Percentiles rank a stretch among this genome's conserved stretches.
These are phyloP conservation scores for Lentinula detonsa DNA, from an alignment of 768 basidiomycete genomes.

Conservation along the genomic window DNA sequence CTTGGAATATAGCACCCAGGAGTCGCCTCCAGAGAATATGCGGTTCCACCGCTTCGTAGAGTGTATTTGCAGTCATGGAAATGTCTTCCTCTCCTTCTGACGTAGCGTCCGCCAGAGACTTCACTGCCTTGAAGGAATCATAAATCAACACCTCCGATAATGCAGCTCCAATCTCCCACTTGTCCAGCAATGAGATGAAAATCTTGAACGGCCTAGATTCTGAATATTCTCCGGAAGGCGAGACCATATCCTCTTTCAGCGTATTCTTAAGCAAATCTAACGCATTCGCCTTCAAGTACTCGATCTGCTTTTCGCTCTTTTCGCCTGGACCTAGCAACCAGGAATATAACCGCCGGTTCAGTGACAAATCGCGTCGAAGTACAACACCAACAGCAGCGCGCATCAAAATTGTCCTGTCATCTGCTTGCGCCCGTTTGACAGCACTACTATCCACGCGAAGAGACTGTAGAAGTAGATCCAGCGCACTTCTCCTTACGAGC, in stretches of 20 bases:
- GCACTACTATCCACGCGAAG: conserved; percentile 69
- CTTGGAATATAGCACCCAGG: conserved; percentile 47
- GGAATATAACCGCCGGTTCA: conserved; percentile 87
- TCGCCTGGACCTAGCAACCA: conserved; percentile 90
- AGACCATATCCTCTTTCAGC: conserved; percentile 78
- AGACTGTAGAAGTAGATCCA: conserved; percentile 80
- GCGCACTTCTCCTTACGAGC: conserved; percentile 77
- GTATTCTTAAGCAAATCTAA: conserved; percentile 68
- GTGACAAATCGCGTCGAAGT: conserved; percentile 83
- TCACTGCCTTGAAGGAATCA: conserved; percentile 74
- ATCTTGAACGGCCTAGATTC: conserved; percentile 91
- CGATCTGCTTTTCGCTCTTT: conserved; percentile 65
- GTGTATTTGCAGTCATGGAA: conserved; percentile 74
- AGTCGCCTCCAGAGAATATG: conserved; percentile 81
- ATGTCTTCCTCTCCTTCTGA: conserved; percentile 60
- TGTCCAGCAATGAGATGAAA: conserved; percentile 90
- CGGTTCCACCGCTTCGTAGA: conserved; percentile 93
- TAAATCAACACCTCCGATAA: conserved; percentile 76
- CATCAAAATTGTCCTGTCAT: conserved; percentile 82
- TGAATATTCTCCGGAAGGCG: conserved; percentile 64
- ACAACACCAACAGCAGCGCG: conserved; percentile 84
- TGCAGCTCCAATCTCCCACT: conserved; percentile 89
- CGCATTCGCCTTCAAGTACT: conserved; percentile 62
- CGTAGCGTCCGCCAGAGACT: conserved; percentile 43
- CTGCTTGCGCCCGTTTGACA: conserved; percentile 58